Evolutionary conservation across 2,329 filamentous ascomycete species (phyloP), one percentile per base, ranked within the genome.

Genomic region (Hirsutella minnesotensis): DNA sequence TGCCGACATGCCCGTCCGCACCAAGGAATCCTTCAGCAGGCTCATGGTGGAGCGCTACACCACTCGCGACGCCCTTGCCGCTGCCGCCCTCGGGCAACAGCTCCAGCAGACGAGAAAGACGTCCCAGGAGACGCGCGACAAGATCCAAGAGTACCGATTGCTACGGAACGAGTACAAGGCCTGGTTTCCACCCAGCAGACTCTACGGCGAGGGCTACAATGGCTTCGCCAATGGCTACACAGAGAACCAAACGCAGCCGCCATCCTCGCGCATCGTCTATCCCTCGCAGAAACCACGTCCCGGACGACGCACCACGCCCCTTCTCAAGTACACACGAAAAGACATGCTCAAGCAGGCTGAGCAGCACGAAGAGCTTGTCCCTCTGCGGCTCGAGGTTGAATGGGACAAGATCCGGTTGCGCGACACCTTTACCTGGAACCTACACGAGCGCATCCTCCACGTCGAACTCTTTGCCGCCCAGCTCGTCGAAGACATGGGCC

Each of bases 371-470:
- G 87, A 95, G 57, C 69, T 98, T 42, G 86, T 96, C 1, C 92
- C 92, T 3, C 76, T 98, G 50, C 79, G 92, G 39, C 67, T 98
- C 43, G 92, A 98, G 54, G 86, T 96, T 40, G 92, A 98, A 56
- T 85, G 86, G 75, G 90, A 96, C 51, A 95, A 94, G 67, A 78
- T 96, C 53, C 92, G 92, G 64, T 72, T 98, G 47, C 84, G 92
- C 60, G 92, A 98, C 62, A 96, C 92, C 1, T 95, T 98, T 53
- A 96, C 92, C 3, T 98, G 90, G 89, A 98, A 98, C 61, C 72
- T 96, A 30, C 86, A 95, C 65, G 92, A 98, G 60, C 82, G 89
- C 45, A 74, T 92, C 12, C 77, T 94, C 3, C 73, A 78, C 19
- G 77, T 82, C 18, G 83, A 94, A 44, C 63, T 92, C 10, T 96